These are phyloP conservation scores for Fusarium proliferatum DNA, from an alignment of 2,329 filamentous ascomycete species.

Conservation along the genomic window DNA sequence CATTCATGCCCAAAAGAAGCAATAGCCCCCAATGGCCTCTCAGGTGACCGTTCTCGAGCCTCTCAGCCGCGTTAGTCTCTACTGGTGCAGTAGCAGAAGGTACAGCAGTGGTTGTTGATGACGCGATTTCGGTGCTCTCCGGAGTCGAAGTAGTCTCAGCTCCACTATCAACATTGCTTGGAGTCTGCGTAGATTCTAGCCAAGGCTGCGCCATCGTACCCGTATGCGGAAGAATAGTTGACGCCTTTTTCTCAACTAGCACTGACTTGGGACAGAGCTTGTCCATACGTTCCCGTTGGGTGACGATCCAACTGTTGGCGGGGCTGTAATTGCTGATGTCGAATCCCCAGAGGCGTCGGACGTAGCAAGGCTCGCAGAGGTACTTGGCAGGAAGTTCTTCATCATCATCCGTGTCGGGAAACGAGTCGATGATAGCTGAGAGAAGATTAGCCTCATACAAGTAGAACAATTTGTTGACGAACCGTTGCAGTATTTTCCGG, in stretches of 20 bases:
- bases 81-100: not conserved
- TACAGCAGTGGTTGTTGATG: rapidly evolving
- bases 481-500: conserved; percentile 2
- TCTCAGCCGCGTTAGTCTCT: not conserved
- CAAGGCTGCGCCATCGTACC: not conserved
- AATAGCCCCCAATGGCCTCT: too few relatives aligned
- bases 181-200: not conserved
- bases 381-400: not conserved
- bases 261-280: not conserved
- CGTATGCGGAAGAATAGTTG: too few relatives aligned
- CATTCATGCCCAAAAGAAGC: not conserved
- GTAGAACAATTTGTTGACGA: rapidly evolving
- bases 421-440: not conserved
- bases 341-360: conserved; percentile 3
- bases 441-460: rapidly evolving
- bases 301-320: not conserved
- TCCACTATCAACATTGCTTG: rapidly evolving
- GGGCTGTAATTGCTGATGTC: conserved; percentile 1
- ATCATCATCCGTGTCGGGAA: not conserved
- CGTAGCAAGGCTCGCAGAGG: conserved; percentile 12
- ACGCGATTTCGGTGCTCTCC: rapidly evolving
- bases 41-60: too few relatives aligned
- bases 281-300: not conserved
- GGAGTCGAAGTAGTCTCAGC: not conserved
- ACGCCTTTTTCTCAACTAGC: not conserved